These are phyloP conservation scores for Aspergillus glaucus DNA, from an alignment of 2,329 filamentous ascomycete genomes.

Conservation along the genomic window DNA sequence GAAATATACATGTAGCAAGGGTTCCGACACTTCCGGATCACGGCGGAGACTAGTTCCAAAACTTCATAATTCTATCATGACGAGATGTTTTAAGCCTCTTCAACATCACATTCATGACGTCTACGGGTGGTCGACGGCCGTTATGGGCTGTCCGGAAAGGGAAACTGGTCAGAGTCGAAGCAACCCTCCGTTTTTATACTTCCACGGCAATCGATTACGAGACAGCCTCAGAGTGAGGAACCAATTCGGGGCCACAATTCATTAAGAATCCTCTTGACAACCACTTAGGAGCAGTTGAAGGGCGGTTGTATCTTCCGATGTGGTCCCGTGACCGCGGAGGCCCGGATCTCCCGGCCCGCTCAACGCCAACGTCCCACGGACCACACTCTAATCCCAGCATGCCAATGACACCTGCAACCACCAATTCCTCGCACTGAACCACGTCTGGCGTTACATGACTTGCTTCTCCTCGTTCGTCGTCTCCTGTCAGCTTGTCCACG, in stretches of 20 bases:
- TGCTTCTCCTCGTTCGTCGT: neutral
- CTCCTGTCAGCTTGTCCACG: constrained; percentile 6
- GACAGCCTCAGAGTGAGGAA: too few species aligned
- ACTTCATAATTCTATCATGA: too few species aligned
- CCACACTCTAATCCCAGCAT: neutral
- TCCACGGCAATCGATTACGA: neutral
- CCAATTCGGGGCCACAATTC: too few species aligned
- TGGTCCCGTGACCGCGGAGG: neutral
- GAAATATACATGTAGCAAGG: too few species aligned
- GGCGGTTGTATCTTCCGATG: neutral
- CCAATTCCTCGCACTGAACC: neutral
- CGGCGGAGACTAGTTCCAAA: too few species aligned
- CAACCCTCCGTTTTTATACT: neutral
- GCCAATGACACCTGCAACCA: neutral
- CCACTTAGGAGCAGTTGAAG: neutral
- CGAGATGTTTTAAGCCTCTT: neutral
- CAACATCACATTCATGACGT: neutral
- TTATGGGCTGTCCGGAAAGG: neutral
- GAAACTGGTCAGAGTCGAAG: neutral
- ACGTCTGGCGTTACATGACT: too few species aligned
- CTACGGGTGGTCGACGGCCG: neutral
- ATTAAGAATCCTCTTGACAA: too few species aligned
- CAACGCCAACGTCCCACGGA: neutral
- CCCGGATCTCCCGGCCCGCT: neutral
- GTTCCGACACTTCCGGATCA: too few species aligned